phyloP scores from a whole-genome alignment of 2,329 filamentous ascomycete species.

The Aspergillus carbonarius region DNA sequence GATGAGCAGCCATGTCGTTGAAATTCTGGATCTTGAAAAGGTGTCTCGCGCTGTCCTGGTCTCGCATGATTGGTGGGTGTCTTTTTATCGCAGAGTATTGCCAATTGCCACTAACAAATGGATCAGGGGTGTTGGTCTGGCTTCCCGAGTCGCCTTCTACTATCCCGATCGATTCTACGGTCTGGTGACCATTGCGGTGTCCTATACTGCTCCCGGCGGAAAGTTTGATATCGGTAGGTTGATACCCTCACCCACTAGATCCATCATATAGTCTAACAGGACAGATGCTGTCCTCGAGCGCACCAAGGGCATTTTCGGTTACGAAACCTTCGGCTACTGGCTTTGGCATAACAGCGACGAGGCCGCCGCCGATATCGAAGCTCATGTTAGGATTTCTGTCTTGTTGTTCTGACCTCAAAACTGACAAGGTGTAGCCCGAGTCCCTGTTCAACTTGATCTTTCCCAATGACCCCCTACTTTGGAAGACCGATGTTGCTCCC shows the following conservation, averaged over 20 bases:
- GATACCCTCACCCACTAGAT: neutral
- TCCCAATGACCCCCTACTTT: neutral
- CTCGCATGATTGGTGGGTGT: slow-evolving; percentile 20
- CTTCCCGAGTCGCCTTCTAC: slow-evolving; percentile 28
- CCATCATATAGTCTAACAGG: neutral
- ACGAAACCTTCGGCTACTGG: neutral
- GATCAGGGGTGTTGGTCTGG: slow-evolving; percentile 21
- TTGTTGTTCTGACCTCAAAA: neutral
- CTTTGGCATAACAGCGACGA: neutral
- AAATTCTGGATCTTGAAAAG: slow-evolving; percentile 32
- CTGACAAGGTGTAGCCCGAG: neutral
- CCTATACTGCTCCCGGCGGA: slow-evolving; percentile 20
- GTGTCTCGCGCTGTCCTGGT: slow-evolving; percentile 23
- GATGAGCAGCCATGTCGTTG: slow-evolving; percentile 36
- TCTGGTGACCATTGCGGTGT: slow-evolving; percentile 20
- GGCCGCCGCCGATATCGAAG: neutral
- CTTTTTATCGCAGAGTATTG: neutral
- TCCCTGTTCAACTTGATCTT: neutral
- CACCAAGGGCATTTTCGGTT: neutral
- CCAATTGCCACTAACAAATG: neutral
- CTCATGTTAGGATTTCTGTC: neutral
- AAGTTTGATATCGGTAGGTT: neutral
- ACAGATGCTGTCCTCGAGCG: neutral
- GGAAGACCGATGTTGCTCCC: neutral
- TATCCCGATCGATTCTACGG: slow-evolving; percentile 17